These are phyloP conservation scores for Leavenworthia alabamica DNA, from an alignment of 345 rosid genomes.

Conservation along the genomic window DNA sequence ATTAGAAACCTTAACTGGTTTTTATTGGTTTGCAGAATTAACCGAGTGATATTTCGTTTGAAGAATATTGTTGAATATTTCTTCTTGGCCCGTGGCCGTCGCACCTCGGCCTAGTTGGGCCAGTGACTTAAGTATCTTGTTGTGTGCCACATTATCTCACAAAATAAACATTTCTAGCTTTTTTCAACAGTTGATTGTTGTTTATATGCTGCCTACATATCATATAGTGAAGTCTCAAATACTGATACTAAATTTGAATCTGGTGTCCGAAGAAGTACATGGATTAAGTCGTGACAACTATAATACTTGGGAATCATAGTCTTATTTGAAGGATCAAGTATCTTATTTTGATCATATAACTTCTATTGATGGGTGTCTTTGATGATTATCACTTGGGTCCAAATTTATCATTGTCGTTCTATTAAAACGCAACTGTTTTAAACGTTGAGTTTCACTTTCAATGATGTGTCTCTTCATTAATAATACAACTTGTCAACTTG, in stretches of 20 bases:
- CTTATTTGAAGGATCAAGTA: background rate
- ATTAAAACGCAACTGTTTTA: background rate
- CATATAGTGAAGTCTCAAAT: no score
- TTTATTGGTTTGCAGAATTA: background rate
- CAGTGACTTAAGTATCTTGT: no score
- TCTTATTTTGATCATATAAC: slow-evolving; percentile 4
- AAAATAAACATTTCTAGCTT: no score
- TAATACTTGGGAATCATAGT: slow-evolving; percentile 59
- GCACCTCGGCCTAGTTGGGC: no score
- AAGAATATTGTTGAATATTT: no score
- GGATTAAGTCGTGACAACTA: slow-evolving; percentile 82
- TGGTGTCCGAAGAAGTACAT: slow-evolving; percentile 77
- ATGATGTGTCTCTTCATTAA: background rate
- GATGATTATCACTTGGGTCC: background rate
- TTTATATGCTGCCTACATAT: no score
- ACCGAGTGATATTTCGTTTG: background rate
- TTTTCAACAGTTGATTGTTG: background rate
- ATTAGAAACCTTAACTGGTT: background rate
- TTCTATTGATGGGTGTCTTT: background rate
- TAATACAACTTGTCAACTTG: background rate
- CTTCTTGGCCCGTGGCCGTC: no score
- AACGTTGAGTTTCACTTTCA: background rate
- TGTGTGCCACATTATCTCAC: no score
- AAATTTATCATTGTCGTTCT: slow-evolving; percentile 15
- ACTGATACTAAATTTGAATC: slow-evolving; percentile 55